These are phyloP conservation scores for Penicillium soppii DNA, from an alignment of 495 filamentous ascomycete species.

Conservation along the genomic window DNA sequence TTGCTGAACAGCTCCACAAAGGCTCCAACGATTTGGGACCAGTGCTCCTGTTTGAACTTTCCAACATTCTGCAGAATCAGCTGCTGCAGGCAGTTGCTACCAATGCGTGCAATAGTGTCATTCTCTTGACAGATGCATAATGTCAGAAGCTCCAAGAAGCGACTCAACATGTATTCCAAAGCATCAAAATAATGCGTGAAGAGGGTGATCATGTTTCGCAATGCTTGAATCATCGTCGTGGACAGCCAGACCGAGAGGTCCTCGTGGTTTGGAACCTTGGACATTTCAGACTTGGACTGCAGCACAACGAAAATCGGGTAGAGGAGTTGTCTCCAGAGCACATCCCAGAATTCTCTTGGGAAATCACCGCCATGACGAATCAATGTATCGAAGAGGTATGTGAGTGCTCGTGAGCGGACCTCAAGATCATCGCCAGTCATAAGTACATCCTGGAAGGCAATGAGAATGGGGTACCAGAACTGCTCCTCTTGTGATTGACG, in stretches of 20 bases:
- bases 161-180: conserved; percentile 93
- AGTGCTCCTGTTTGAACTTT: conserved; percentile 84
- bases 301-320: conserved; percentile 98
- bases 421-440: conserved; percentile 99
- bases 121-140: conserved; percentile 99
- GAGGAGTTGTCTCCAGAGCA: conserved; percentile 91
- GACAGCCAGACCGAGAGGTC: conserved; percentile 98
- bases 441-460: conserved; percentile 96
- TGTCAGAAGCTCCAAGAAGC: conserved; percentile 88
- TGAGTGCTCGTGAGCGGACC: conserved; percentile 83
- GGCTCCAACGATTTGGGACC: conserved; percentile 88
- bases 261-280: conserved; percentile 87
- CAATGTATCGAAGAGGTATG: conserved; percentile 92
- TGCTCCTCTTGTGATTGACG: conserved; percentile 83
- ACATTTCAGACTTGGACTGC: conserved; percentile 93
- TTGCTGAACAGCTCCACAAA: conserved; percentile 94
- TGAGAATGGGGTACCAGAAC: conserved; percentile 97
- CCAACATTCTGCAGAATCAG: conserved; percentile 92
- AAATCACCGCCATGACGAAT: conserved; percentile 89
- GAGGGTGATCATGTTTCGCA: conserved; percentile 96
- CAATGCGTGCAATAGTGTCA: conserved; percentile 96
- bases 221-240: conserved; percentile 98
- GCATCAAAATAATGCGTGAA: conserved; percentile 98
- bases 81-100: conserved; percentile 95
- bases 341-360: conserved; percentile 95